Evolutionary conservation across 108 stramenopile genomes (phyloP).

Genomic region (Cyclotella atomus): DNA sequence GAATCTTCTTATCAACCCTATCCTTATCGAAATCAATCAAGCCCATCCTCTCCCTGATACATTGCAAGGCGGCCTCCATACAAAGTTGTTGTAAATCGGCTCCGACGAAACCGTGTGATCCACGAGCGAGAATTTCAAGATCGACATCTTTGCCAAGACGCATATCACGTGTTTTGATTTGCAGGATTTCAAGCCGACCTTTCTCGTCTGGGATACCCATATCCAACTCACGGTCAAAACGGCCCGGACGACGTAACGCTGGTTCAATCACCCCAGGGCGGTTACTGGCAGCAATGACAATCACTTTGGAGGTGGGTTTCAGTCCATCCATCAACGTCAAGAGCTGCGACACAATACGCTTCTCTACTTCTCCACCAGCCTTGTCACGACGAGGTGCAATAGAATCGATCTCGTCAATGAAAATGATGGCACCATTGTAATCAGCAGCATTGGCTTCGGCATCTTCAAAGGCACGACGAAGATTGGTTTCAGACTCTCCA

Average conservation of each 20-base stretch:
- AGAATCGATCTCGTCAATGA: conserved; percentile 99
- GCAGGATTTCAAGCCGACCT: conserved; percentile 94
- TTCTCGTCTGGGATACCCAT: conserved; percentile 99
- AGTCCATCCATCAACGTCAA: conserved; percentile 98
- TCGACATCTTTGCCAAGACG: conserved; percentile 82
- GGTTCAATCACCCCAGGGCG: conserved; percentile 96
- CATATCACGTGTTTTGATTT: conserved; percentile 98
- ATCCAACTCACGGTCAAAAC: conserved; percentile 98
- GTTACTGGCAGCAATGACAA: conserved; percentile 99
- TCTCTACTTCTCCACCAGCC: conserved; percentile 94
- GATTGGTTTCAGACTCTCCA: conserved; percentile 96
- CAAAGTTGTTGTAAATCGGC: conserved; percentile 97
- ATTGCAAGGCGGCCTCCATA: conserved; percentile 95
- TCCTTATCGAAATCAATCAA: conserved; percentile 88
- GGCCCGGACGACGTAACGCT: conserved; percentile 94
- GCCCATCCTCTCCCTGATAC: conserved; percentile 91
- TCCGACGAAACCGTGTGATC: conserved; percentile 98
- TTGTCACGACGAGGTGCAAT: conserved; percentile 98
- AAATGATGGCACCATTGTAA: conserved; percentile 95
- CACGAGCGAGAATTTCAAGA: conserved; percentile 89
- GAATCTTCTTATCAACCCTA: conserved; percentile 70
- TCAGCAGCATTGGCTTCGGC: conserved; percentile 79
- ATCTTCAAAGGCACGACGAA: conserved; percentile 96
- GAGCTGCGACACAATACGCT: conserved; percentile 96
- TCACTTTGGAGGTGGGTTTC: conserved; percentile 92